These are phyloP conservation scores for Somion occarium DNA, from an alignment of 1,284 basidiomycete species.

Conservation along the genomic window DNA sequence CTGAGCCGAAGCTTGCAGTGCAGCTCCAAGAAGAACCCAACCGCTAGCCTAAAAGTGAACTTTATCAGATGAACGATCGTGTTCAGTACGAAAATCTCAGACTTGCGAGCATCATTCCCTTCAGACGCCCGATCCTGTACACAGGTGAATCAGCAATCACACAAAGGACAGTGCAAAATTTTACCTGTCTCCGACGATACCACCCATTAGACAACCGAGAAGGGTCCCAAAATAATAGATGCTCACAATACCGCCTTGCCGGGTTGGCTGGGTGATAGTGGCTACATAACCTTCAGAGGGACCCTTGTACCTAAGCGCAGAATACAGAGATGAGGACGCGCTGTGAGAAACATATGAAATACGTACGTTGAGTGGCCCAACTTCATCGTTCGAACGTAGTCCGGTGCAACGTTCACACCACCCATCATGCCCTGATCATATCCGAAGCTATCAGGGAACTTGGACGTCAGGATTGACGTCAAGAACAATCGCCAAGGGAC, in stretches of 20 bases:
- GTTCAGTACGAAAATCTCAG: not conserved
- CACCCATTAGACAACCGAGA: conserved; percentile 44
- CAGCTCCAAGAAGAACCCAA: conserved; percentile 44
- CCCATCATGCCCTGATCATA: conserved; percentile 58
- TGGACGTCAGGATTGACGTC: not conserved
- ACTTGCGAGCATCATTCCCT: conserved; percentile 36
- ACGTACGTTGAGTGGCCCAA: conserved; percentile 34
- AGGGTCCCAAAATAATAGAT: conserved; percentile 48
- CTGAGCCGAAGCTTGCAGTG: conserved; percentile 47
- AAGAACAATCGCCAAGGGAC: conserved; percentile 11
- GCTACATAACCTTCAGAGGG: conserved; percentile 41
- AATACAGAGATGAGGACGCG: not conserved
- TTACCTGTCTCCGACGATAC: conserved; percentile 36
- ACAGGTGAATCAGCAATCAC: conserved; percentile 9
- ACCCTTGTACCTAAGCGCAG: conserved; percentile 31
- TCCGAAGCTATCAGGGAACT: conserved; percentile 40
- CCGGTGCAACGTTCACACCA: conserved; percentile 45
- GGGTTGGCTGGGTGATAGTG: conserved; percentile 44
- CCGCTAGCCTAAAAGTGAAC: conserved; percentile 28
- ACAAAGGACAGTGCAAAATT: not conserved
- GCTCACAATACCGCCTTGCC: conserved; percentile 49
- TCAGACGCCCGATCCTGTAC: conserved; percentile 38
- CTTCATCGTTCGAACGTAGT: conserved; percentile 42
- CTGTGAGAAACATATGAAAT: not conserved
- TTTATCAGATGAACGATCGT: conserved; percentile 2